Conservation (phyloP, 306 rosid genomes). For the Castanea mollissima region DNA sequence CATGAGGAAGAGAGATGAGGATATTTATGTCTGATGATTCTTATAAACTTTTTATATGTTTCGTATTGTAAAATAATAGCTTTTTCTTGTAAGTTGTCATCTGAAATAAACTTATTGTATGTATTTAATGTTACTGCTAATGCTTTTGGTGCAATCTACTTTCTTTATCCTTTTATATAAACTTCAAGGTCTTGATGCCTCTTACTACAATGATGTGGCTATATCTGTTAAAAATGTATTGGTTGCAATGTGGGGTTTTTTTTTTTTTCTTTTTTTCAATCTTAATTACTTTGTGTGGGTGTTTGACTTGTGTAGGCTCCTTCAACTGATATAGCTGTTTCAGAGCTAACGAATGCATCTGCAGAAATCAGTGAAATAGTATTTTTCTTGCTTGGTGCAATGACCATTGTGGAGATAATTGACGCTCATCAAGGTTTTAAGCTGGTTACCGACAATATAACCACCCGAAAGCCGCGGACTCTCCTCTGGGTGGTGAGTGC, state of each 20-base stretch:
- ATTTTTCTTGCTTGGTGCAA: conserved; percentile 94
- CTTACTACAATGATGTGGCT: neutral
- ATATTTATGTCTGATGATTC: neutral
- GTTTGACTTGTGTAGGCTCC: conserved; percentile 62
- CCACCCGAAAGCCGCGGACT: conserved; percentile 80
- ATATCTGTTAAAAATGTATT: neutral
- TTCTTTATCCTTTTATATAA: neutral
- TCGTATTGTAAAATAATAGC: neutral
- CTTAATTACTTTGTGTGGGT: conserved; percentile 2
- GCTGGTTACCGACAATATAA: conserved; percentile 88
- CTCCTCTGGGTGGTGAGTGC: conserved; percentile 97
- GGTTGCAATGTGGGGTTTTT: conserved; percentile 10
- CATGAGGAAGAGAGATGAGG: neutral
- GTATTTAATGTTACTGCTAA: neutral
- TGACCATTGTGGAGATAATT: conserved; percentile 92
- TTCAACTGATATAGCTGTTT: conserved; percentile 83
- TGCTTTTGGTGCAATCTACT: neutral
- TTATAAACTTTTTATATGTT: neutral
- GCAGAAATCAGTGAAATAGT: conserved; percentile 96
- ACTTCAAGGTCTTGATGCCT: neutral
- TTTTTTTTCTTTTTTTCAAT: neutral
- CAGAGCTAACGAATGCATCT: conserved; percentile 82
- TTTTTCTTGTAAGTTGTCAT: neutral
- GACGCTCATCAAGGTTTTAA: conserved; percentile 99
- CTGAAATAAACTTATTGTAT: neutral